Evolutionary conservation across 2,329 filamentous ascomycete species (phyloP).

Genomic region (Neophaeococcomyces aloes): DNA sequence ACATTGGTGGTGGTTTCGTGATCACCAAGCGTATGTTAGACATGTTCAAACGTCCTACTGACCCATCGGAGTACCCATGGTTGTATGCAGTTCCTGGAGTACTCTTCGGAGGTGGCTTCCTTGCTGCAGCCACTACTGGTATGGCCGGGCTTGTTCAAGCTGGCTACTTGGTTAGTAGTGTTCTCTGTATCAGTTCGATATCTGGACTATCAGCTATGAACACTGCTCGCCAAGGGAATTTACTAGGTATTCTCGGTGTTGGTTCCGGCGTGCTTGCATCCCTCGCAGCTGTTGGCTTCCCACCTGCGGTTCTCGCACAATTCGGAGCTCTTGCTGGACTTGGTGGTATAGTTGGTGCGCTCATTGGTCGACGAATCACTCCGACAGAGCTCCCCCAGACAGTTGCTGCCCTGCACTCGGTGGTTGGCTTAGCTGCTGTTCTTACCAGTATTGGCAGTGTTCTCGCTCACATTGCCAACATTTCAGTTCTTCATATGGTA

Average conservation of each 20-base stretch:
- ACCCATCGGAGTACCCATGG: slow-evolving; percentile 82
- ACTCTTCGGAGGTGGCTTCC: slow-evolving; percentile 68
- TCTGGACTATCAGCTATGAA: slow-evolving; percentile 71
- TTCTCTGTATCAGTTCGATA: slow-evolving; percentile 71
- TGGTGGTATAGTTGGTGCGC: slow-evolving; percentile 55
- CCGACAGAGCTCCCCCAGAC: slow-evolving; percentile 82
- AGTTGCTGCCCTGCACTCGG: slow-evolving; percentile 77
- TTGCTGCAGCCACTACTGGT: slow-evolving; percentile 69
- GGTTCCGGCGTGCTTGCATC: slow-evolving; percentile 74
- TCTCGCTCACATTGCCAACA: slow-evolving; percentile 54
- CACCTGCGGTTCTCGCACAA: slow-evolving; percentile 66
- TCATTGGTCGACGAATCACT: slow-evolving; percentile 78
- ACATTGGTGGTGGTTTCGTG: slow-evolving; percentile 79
- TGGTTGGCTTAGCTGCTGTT: slow-evolving; percentile 80
- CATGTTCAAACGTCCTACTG: slow-evolving; percentile 77
- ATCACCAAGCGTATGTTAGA: slow-evolving; percentile 91
- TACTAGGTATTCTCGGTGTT: slow-evolving; percentile 78
- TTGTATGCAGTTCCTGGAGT: slow-evolving; percentile 68
- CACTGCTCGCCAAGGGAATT: slow-evolving; percentile 74
- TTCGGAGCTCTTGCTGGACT: slow-evolving; percentile 65
- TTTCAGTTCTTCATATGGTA: slow-evolving; percentile 71
- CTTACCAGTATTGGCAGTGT: slow-evolving; percentile 82
- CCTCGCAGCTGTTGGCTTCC: slow-evolving; percentile 68
- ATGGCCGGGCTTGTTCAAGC: slow-evolving; percentile 77
- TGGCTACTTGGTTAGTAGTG: slow-evolving; percentile 72